Percentiles rank a stretch among this genome's conserved stretches.
phyloP scores from a whole-genome alignment of 2,329 filamentous ascomycete species.

The Graphiopsis chlorocephala region DNA sequence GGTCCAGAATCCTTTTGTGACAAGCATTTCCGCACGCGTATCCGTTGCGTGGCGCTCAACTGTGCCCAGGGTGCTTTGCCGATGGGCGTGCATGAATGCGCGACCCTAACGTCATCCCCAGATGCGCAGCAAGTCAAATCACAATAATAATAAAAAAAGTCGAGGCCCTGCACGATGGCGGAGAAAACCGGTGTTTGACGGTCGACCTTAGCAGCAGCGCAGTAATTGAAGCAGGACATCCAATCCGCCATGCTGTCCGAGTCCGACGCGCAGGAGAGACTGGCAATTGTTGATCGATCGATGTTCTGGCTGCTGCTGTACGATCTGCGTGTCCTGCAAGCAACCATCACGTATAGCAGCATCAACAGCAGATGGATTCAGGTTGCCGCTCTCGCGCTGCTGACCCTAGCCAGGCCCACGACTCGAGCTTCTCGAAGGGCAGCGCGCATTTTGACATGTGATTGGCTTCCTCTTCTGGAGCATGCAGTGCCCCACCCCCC shows the following conservation, averaged over 20 bases:
- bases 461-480: constrained; percentile 9
- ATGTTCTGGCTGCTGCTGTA: not conserved
- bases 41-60: constrained; percentile 10
- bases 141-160: constrained; percentile 8
- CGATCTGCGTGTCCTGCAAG: not conserved
- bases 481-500: constrained; percentile 11
- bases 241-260: not conserved
- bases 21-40: constrained; percentile 6
- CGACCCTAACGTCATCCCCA: constrained; percentile 12
- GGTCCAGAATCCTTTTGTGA: constrained; percentile 5
- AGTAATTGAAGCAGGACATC: not conserved
- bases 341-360: not conserved
- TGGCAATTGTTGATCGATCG: constrained; percentile 2
- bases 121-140: constrained; percentile 3
- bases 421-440: constrained; percentile 6
- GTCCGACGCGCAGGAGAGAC: not conserved
- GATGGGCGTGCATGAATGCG: not conserved
- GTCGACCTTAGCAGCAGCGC: not conserved
- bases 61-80: not conserved
- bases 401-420: constrained; percentile 14
- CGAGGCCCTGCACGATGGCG: constrained; percentile 4
- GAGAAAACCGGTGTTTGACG: not conserved
- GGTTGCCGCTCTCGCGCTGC: constrained; percentile 5
- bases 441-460: constrained; percentile 7
- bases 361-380: constrained; percentile 1